Percentiles rank a stretch among this genome's conserved stretches.
phyloP scores from a whole-genome alignment of 805 yeast genomes.

The Starmerella powellii region DNA sequence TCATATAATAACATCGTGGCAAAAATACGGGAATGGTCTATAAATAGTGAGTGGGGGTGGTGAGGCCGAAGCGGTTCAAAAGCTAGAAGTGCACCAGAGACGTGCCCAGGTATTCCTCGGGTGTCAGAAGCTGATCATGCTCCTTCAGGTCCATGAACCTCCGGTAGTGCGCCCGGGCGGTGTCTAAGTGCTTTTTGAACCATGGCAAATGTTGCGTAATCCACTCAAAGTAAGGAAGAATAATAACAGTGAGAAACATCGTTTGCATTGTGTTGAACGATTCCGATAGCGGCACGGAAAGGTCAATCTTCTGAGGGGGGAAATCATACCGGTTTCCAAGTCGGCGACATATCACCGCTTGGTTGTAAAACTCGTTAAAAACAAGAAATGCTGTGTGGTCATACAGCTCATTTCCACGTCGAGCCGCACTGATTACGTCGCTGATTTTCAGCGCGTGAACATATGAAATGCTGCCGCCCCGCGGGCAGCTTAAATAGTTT shows the following conservation, averaged over 20 bases:
- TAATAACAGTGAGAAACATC: conserved; percentile 10
- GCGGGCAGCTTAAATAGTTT: conserved; percentile 3
- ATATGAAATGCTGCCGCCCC: background rate
- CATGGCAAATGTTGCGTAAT: conserved; percentile 9
- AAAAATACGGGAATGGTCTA: too few species aligned
- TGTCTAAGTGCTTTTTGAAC: conserved; percentile 5
- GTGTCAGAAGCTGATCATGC: background rate
- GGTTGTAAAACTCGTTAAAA: conserved; percentile 10
- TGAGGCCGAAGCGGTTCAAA: too few species aligned
- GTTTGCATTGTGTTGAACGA: conserved; percentile 13
- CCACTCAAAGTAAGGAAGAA: conserved; percentile 19
- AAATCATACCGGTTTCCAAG: background rate
- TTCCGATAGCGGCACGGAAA: conserved; percentile 3
- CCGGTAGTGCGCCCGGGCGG: conserved; percentile 30
- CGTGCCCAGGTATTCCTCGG: background rate
- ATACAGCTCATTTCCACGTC: conserved; percentile 39
- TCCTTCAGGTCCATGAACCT: conserved; percentile 45
- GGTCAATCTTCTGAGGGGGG: conserved; percentile 2
- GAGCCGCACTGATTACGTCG: conserved; percentile 84
- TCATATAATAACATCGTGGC: too few species aligned
- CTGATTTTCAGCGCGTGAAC: conserved; percentile 75
- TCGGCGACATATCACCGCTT: conserved; percentile 5
- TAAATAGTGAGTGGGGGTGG: too few species aligned
- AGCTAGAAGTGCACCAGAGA: too few species aligned
- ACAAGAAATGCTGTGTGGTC: conserved; percentile 13